These are phyloP conservation scores for Globisporangium nunn DNA, from an alignment of 352 stramenopile genomes.

Conservation along the genomic window DNA sequence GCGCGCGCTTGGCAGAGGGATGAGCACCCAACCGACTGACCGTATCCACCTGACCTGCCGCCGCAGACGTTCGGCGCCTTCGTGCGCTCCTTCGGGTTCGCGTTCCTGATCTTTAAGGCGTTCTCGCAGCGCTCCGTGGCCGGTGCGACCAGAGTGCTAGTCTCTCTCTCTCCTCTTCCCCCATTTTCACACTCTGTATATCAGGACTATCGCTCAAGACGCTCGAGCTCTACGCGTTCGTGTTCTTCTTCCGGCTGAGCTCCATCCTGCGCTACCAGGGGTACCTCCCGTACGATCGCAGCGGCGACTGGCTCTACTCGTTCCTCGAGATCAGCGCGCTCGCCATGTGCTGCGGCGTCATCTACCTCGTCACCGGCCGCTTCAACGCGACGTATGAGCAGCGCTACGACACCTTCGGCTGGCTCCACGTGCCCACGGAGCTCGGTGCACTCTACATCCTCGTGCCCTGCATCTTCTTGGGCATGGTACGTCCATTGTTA, in stretches of 20 bases:
- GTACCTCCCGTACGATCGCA: slow-evolving; percentile 91
- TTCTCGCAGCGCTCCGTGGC: slow-evolving; percentile 90
- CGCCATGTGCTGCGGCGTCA: slow-evolving; percentile 80
- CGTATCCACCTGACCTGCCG: neutral
- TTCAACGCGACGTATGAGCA: slow-evolving; percentile 96
- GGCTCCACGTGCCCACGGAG: slow-evolving; percentile 80
- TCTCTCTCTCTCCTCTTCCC: neutral
- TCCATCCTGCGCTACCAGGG: slow-evolving; percentile 97
- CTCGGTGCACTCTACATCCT: slow-evolving; percentile 80
- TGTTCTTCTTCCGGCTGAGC: slow-evolving; percentile 96
- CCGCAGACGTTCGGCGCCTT: slow-evolving; percentile 86
- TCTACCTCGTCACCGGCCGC: slow-evolving; percentile 88
- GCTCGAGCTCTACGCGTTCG: slow-evolving; percentile 94
- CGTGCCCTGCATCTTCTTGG: slow-evolving; percentile 83
- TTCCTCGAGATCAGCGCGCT: slow-evolving; percentile 92
- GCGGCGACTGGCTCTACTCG: slow-evolving; percentile 97
- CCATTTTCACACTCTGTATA: too few species aligned
- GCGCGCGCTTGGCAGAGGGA: neutral
- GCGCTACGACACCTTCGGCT: slow-evolving; percentile 94
- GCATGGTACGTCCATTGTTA: slow-evolving; percentile 46
- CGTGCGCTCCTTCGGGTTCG: slow-evolving; percentile 86
- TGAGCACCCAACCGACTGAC: neutral
- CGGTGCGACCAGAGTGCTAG: slow-evolving; percentile 17
- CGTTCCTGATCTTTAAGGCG: slow-evolving; percentile 93
- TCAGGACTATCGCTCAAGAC: slow-evolving; percentile 94